Evolutionary conservation across 179 eudicot genomes (phyloP).

Genomic region (Patellifolia procumbens): DNA sequence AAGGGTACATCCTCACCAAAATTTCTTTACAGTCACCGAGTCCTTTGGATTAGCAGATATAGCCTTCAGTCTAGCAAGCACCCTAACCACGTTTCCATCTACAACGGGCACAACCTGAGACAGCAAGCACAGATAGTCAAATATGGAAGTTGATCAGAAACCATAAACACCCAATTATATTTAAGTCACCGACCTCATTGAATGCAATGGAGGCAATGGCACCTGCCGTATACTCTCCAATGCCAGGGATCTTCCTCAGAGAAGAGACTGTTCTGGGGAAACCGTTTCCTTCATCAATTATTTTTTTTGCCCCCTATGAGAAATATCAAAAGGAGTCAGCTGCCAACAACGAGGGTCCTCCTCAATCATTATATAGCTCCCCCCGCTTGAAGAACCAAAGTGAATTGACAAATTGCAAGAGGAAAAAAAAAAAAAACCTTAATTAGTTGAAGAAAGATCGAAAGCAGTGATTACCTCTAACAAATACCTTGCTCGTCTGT

Average conservation of each 20-base stretch:
- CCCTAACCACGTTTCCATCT: conserved; percentile 93
- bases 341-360: neutral
- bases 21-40: conserved; percentile 53
- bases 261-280: conserved; percentile 70
- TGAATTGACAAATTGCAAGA: neutral
- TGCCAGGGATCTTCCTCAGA: conserved; percentile 71
- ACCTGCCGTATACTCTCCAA: conserved; percentile 95
- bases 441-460: neutral
- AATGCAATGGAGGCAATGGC: conserved; percentile 96
- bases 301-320: conserved; percentile 74
- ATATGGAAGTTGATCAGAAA: neutral
- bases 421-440: neutral
- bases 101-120: conserved; percentile 86
- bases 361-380: neutral
- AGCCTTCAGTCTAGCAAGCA: conserved; percentile 76
- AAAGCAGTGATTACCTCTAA: conserved; percentile 57
- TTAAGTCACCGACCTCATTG: conserved; percentile 53
- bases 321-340: conserved; percentile 13
- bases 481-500: conserved; percentile 80
- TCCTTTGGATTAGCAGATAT: conserved; percentile 85
- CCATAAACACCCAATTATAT: neutral
- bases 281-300: conserved; percentile 62
- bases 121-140: conserved; percentile 10
- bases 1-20: conserved; percentile 53
- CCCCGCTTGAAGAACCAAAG: neutral